These are phyloP conservation scores for Leccinum broughii DNA, from an alignment of 768 basidiomycete species.

Conservation along the genomic window DNA sequence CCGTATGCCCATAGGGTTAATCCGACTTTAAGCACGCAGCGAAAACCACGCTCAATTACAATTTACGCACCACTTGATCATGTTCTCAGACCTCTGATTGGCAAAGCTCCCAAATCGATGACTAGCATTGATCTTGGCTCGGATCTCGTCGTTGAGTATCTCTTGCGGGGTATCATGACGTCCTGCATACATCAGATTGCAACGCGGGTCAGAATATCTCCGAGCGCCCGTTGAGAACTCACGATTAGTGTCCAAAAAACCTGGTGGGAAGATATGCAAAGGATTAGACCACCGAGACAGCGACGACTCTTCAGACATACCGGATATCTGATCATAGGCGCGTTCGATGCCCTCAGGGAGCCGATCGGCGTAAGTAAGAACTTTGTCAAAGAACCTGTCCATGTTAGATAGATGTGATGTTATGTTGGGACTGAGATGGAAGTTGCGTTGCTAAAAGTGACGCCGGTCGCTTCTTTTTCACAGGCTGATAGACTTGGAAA, in stretches of 20 bases:
- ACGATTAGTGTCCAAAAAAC: slow-evolving; percentile 37
- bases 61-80: slow-evolving; percentile 72
- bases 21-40: neutral
- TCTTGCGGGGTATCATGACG: slow-evolving; percentile 81
- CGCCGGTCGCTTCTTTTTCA: too few species aligned
- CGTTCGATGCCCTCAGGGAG: slow-evolving; percentile 41
- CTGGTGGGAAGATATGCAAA: slow-evolving; percentile 15
- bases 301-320: slow-evolving; percentile 21
- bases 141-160: slow-evolving; percentile 64
- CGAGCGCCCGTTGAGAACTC: slow-evolving; percentile 10
- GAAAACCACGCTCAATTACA: neutral
- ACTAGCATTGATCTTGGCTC: slow-evolving; percentile 68
- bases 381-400: slow-evolving; percentile 36
- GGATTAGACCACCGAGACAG: neutral
- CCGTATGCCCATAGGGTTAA: too few species aligned
- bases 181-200: slow-evolving; percentile 26
- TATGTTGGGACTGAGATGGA: too few species aligned
- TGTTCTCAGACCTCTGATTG: slow-evolving; percentile 61
- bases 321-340: slow-evolving; percentile 37
- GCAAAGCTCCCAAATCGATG: slow-evolving; percentile 93
- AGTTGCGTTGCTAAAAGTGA: too few species aligned
- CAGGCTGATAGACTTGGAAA: too few species aligned
- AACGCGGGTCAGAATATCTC: slow-evolving; percentile 3
- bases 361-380: slow-evolving; percentile 36
- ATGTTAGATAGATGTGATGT: too few species aligned